Conservation (phyloP, 192 early-diverging fungal species). For the Podochytrium sp. region DNA sequence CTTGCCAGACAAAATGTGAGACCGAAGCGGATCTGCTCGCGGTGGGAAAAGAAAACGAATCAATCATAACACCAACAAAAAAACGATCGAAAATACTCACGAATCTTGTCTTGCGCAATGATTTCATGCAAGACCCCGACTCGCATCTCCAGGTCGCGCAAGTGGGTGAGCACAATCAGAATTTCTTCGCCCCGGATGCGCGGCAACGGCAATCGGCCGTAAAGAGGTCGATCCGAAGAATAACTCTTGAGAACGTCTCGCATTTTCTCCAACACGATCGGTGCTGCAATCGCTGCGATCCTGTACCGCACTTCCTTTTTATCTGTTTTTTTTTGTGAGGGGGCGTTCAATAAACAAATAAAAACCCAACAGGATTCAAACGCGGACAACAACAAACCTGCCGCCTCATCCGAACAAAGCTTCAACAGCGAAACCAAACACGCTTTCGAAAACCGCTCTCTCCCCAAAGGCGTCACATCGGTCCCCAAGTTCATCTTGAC, state of each 20-base stretch:
- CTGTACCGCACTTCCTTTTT: constrained; percentile 52
- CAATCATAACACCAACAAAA: neutral
- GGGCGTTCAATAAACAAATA: neutral
- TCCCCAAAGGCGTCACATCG: constrained; percentile 62
- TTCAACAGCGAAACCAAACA: constrained; percentile 67
- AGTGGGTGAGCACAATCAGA: constrained; percentile 52
- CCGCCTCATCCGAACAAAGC: constrained; percentile 58
- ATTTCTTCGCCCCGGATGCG: constrained; percentile 69
- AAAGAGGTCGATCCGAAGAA: constrained; percentile 64
- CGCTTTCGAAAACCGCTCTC: constrained; percentile 70
- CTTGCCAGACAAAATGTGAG: constrained; percentile 58
- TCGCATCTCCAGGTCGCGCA: constrained; percentile 54
- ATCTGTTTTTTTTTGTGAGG: constrained; percentile 36
- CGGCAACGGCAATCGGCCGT: constrained; percentile 73
- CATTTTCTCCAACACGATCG: constrained; percentile 68
- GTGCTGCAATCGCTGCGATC: constrained; percentile 64
- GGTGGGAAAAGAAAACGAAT: neutral
- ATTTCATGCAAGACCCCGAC: constrained; percentile 42
- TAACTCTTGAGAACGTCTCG: constrained; percentile 62
- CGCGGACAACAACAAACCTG: constrained; percentile 24
- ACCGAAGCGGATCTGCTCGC: constrained; percentile 47
- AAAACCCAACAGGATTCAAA: neutral
- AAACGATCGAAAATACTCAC: constrained; percentile 34
- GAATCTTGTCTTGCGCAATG: constrained; percentile 43
- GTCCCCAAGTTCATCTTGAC: constrained; percentile 26